Conservation (phyloP, 2,329 filamentous ascomycete species). For the Didymella keratinophila region DNA sequence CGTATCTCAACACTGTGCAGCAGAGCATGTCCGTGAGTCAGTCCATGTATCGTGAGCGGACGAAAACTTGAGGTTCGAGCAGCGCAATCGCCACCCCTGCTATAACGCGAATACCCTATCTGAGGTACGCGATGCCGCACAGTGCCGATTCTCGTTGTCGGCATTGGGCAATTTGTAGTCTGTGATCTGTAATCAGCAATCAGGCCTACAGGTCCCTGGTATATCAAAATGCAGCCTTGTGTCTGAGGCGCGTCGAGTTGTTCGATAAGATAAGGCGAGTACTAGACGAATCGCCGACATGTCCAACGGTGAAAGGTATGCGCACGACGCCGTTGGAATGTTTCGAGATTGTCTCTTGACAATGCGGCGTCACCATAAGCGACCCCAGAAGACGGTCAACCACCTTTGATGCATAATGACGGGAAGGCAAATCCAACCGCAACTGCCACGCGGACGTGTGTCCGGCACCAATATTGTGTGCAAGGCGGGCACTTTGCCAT, state of each 20-base stretch:
- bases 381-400: slow-evolving; percentile 7
- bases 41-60: slow-evolving; percentile 2
- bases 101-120: background rate
- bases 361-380: slow-evolving; percentile 22
- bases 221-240: slow-evolving; percentile 13
- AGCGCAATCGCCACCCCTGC: background rate
- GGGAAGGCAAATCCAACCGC: slow-evolving; percentile 8
- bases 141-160: slow-evolving; percentile 4
- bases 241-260: background rate
- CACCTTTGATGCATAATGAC: slow-evolving; percentile 16
- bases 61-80: slow-evolving; percentile 1
- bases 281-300: slow-evolving; percentile 6
- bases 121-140: slow-evolving; percentile 3
- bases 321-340: slow-evolving; percentile 7
- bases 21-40: slow-evolving; percentile 4
- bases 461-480: slow-evolving; percentile 13
- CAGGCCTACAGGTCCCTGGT: slow-evolving; percentile 7
- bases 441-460: slow-evolving; percentile 16
- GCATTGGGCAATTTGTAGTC: background rate
- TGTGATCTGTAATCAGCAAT: slow-evolving; percentile 1
- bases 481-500: slow-evolving; percentile 13
- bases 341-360: slow-evolving; percentile 16
- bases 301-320: slow-evolving; percentile 2
- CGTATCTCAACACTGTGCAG: background rate
- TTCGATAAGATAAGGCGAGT: slow-evolving; percentile 10